Conservation (phyloP, 352 stramenopile species). For the Phytophthora litchii region DNA sequence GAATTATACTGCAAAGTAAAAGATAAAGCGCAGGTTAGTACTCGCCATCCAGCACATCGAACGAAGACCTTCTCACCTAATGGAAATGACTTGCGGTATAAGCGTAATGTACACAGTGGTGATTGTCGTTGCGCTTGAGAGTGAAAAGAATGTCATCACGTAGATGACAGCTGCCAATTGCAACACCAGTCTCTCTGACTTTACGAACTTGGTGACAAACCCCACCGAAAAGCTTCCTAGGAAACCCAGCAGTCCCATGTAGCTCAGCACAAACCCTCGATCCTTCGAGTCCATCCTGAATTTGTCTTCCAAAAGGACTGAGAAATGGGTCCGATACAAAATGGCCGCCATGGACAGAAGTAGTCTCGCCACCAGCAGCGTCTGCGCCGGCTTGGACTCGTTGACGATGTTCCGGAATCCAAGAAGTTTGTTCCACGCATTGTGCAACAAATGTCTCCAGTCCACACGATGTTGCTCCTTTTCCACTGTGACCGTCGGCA, state of each 20-base stretch:
- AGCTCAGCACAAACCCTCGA: constrained; percentile 78
- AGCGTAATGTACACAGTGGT: constrained; percentile 60
- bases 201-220: constrained; percentile 46
- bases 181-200: constrained; percentile 65
- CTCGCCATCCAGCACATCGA: not conserved
- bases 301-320: constrained; percentile 80
- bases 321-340: constrained; percentile 83
- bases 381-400: constrained; percentile 67
- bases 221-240: constrained; percentile 71
- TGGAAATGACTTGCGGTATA: constrained; percentile 70
- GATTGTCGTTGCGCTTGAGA: constrained; percentile 58
- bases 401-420: constrained; percentile 69
- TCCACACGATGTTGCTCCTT: constrained; percentile 27
- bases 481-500: not conserved
- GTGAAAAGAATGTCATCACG: constrained; percentile 71
- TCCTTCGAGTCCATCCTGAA: constrained; percentile 67
- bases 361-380: constrained; percentile 68
- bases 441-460: constrained; percentile 44
- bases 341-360: constrained; percentile 80
- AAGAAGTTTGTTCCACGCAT: constrained; percentile 62
- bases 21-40: constrained; percentile 9
- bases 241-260: constrained; percentile 79
- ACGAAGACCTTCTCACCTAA: constrained; percentile 44
- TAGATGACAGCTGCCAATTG: constrained; percentile 73
- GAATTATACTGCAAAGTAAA: constrained; percentile 61